phyloP scores from a whole-genome alignment of 768 basidiomycete genomes.

The Panaeolus papilionaceus region DNA sequence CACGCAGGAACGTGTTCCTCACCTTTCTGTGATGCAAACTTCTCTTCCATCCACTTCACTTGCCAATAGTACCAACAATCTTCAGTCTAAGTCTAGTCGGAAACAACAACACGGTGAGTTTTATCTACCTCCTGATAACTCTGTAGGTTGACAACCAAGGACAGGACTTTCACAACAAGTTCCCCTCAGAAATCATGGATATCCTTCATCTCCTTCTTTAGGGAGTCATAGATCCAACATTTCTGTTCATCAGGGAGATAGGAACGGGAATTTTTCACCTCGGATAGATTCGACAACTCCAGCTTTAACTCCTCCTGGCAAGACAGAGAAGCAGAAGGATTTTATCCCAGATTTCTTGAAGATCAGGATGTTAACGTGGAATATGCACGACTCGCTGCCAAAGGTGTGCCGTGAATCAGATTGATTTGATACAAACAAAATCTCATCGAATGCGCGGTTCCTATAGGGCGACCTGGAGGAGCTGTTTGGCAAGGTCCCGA shows the following conservation, averaged over 20 bases:
- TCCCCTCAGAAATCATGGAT: neutral
- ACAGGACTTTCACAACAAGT: neutral
- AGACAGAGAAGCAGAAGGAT: neutral
- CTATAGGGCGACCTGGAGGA: conserved; percentile 75
- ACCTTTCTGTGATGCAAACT: neutral
- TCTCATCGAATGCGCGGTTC: conserved; percentile 11
- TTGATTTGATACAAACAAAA: neutral
- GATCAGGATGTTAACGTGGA: conserved; percentile 78
- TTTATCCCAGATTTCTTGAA: conserved; percentile 58
- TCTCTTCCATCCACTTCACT: neutral
- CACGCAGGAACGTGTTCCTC: conserved; percentile 7
- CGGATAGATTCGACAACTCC: neutral
- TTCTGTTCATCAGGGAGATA: neutral
- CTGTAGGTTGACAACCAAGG: neutral
- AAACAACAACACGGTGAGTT: neutral
- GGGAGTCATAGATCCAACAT: neutral
- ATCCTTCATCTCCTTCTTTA: neutral
- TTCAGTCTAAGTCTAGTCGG: neutral
- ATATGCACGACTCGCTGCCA: conserved; percentile 85
- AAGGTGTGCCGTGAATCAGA: conserved; percentile 50
- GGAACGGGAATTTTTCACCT: neutral
- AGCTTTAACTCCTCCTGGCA: neutral
- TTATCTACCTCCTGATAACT: neutral
- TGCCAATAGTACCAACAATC: neutral
- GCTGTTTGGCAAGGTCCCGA: conserved; percentile 66